These are phyloP conservation scores for Backusella mclennaniae DNA, from an alignment of 192 early-diverging fungal genomes.

Conservation along the genomic window DNA sequence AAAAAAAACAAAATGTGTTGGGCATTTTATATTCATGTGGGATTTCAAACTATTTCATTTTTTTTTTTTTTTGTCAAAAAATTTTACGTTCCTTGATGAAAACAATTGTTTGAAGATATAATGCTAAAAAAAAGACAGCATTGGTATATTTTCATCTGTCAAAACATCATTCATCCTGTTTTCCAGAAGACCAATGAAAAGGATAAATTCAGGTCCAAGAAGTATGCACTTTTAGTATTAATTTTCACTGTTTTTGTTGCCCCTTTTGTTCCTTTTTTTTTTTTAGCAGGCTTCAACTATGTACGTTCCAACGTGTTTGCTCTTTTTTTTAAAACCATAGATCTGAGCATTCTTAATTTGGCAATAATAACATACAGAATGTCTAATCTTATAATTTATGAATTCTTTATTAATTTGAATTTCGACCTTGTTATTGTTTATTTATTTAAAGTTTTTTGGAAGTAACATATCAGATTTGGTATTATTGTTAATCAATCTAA, in stretches of 20 bases:
- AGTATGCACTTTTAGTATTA: not conserved
- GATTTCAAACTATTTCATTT: not conserved
- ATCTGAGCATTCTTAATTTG: not conserved
- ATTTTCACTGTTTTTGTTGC: not conserved
- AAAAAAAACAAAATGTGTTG: not conserved
- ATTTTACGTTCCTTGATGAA: not conserved
- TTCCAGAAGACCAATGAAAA: not conserved
- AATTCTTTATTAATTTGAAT: not conserved
- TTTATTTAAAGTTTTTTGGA: not conserved
- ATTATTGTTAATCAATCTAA: not conserved
- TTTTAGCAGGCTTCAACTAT: not conserved
- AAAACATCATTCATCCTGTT: not conserved
- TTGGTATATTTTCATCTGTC: not conserved
- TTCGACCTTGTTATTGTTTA: constrained; percentile 1
- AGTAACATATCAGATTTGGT: not conserved
- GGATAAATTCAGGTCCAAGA: not conserved
- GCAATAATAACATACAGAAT: not conserved
- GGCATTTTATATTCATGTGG: not conserved
- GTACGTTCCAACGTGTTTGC: not conserved
- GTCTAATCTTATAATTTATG: not conserved
- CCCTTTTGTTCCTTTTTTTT: not conserved
- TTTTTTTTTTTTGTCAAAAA: not conserved
- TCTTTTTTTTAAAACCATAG: not conserved
- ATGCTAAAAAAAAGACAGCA: not conserved
- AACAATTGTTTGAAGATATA: not conserved